Evolutionary conservation across 2,329 filamentous ascomycete species (phyloP).

Genomic region (Sclerotinia minor): DNA sequence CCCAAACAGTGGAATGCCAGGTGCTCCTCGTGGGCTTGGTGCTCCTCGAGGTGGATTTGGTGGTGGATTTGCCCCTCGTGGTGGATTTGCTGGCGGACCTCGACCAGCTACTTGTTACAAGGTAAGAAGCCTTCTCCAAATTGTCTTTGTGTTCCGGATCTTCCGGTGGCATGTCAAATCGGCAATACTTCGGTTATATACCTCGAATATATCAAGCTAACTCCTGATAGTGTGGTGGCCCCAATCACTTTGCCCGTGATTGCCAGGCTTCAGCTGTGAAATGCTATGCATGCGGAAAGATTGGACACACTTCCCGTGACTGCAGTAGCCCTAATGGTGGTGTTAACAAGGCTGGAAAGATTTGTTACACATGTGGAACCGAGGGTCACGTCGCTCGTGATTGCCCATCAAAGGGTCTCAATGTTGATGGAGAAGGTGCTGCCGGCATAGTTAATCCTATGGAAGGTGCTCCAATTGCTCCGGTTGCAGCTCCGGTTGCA

Average conservation of each 20-base stretch:
- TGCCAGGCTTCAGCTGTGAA: slow-evolving; percentile 72
- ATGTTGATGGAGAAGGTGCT: slow-evolving; percentile 42
- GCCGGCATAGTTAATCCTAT: slow-evolving; percentile 42
- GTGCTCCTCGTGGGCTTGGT: slow-evolving; percentile 65
- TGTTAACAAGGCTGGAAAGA: slow-evolving; percentile 94
- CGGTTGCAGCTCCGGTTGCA: slow-evolving; percentile 43
- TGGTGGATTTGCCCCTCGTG: slow-evolving; percentile 64
- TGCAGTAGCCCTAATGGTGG: slow-evolving; percentile 70
- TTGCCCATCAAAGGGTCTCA: slow-evolving; percentile 67
- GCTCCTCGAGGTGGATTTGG: slow-evolving; percentile 70
- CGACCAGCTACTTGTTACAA: slow-evolving; percentile 72
- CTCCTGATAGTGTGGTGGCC: slow-evolving; percentile 60
- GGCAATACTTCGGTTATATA: slow-evolving; percentile 3
- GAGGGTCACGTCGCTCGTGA: slow-evolving; percentile 87
- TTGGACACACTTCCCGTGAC: slow-evolving; percentile 51
- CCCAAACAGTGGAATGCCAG: slow-evolving; percentile 55
- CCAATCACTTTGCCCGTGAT: slow-evolving; percentile 97
- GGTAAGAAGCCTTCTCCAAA: slow-evolving; percentile 30
- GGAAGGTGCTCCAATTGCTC: slow-evolving; percentile 41
- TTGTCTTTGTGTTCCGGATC: not conserved
- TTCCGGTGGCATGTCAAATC: not conserved
- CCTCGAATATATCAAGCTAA: slow-evolving; percentile 7
- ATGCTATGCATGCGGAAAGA: slow-evolving; percentile 76
- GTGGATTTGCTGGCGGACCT: slow-evolving; percentile 71
- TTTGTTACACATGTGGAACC: slow-evolving; percentile 96